phyloP scores from a whole-genome alignment of 495 filamentous ascomycete species.

The Penicillium turbatum region DNA sequence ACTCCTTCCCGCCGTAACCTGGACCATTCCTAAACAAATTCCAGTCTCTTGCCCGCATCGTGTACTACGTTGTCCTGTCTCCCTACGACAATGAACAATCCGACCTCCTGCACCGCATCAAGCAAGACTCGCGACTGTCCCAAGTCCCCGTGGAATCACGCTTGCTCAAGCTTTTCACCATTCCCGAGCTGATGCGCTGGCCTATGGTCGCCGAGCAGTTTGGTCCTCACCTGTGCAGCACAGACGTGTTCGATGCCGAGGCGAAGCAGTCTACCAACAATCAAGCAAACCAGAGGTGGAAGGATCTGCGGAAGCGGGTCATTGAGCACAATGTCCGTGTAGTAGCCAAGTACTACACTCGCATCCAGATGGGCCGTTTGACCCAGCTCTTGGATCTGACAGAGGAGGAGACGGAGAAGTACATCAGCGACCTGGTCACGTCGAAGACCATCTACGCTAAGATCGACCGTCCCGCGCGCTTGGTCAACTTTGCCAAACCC shows the following conservation, averaged over 20 bases:
- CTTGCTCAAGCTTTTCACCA: slow-evolving; percentile 88
- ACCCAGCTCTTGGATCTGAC: slow-evolving; percentile 85
- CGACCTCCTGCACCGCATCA: slow-evolving; percentile 90
- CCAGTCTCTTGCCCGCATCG: slow-evolving; percentile 84
- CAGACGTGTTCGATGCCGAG: slow-evolving; percentile 72
- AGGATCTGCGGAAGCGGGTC: slow-evolving; percentile 92
- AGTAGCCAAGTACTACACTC: slow-evolving; percentile 97
- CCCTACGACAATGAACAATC: slow-evolving; percentile 99
- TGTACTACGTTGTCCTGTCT: slow-evolving; percentile 95
- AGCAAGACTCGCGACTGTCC: slow-evolving; percentile 59
- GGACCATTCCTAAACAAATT: slow-evolving; percentile 2
- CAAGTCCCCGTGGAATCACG: slow-evolving; percentile 69
- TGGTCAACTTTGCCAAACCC: slow-evolving; percentile 90
- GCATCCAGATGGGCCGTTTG: slow-evolving; percentile 84
- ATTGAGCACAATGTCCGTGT: slow-evolving; percentile 99
- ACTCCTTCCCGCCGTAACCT: background rate
- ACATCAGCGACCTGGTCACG: slow-evolving; percentile 91
- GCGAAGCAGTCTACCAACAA: slow-evolving; percentile 60
- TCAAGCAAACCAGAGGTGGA: slow-evolving; percentile 78
- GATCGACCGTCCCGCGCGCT: slow-evolving; percentile 87
- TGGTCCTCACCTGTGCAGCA: slow-evolving; percentile 80
- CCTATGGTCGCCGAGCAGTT: slow-evolving; percentile 83
- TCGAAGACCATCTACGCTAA: slow-evolving; percentile 96
- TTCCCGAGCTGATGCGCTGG: slow-evolving; percentile 97
- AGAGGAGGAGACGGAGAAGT: slow-evolving; percentile 95